A percentile compares a stretch with the other conserved stretches of the same genome.
phyloP scores from a whole-genome alignment of 2,329 filamentous ascomycete genomes.

The Microdochium bolleyi region DNA sequence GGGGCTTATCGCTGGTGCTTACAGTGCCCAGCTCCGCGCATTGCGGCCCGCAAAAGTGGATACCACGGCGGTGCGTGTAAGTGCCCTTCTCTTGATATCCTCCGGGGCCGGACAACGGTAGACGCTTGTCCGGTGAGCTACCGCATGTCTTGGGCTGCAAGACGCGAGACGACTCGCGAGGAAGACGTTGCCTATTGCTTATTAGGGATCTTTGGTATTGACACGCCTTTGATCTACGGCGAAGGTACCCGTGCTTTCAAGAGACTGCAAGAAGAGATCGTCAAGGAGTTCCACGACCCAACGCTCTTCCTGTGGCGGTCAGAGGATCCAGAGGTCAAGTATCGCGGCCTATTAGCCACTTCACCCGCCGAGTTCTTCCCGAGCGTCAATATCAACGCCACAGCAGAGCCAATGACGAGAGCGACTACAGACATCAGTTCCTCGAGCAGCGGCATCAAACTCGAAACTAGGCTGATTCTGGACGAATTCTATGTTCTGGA shows the following conservation, averaged over 20 bases:
- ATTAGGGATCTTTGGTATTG: slow-evolving; percentile 16
- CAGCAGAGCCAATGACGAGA: not conserved
- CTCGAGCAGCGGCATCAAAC: not conserved
- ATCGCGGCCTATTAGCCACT: not conserved
- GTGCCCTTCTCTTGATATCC: no score
- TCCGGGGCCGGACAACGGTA: not conserved
- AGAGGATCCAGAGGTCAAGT: not conserved
- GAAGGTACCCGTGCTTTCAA: slow-evolving; percentile 15
- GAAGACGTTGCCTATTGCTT: slow-evolving; percentile 18
- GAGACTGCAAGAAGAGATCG: slow-evolving; percentile 17
- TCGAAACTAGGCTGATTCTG: not conserved
- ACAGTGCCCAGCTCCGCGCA: not conserved
- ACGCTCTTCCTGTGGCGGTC: not conserved
- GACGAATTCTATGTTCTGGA: not conserved
- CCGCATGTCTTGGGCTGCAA: slow-evolving; percentile 14
- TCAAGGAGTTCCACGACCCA: slow-evolving; percentile 4
- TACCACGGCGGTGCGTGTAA: not conserved
- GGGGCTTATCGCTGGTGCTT: not conserved
- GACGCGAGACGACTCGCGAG: slow-evolving; percentile 9
- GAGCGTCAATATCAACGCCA: not conserved
- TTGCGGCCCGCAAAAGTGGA: not conserved
- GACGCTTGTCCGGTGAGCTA: not conserved
- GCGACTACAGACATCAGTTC: not conserved
- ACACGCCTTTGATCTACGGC: slow-evolving; percentile 20
- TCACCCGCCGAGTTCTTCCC: not conserved